A percentile compares a stretch with the other conserved stretches of the same genome.
phyloP scores from a whole-genome alignment of 106 monocot species.

The Narthecium ossifragum region DNA sequence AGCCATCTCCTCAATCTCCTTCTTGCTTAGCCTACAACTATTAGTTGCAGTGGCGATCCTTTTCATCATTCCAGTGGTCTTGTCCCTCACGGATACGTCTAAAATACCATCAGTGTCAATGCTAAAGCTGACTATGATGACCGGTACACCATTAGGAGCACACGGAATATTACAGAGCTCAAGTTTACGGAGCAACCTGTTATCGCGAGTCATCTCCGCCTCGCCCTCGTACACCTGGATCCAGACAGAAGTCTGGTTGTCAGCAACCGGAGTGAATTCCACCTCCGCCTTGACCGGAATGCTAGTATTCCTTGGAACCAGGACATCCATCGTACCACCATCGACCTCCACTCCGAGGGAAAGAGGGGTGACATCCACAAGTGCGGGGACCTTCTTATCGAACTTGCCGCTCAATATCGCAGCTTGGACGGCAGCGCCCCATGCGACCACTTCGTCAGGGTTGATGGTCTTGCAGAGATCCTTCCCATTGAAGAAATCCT shows the following conservation, averaged over 20 bases:
- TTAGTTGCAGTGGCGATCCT: constrained; percentile 64
- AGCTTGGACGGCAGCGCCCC: constrained; percentile 31
- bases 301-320: constrained; percentile 29
- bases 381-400: constrained; percentile 46
- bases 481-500: constrained; percentile 31
- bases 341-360: constrained; percentile 25
- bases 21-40: constrained; percentile 53
- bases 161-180: constrained; percentile 55
- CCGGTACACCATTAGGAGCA: constrained; percentile 54
- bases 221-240: constrained; percentile 46
- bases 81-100: constrained; percentile 69
- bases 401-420: constrained; percentile 44
- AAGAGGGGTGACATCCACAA: constrained; percentile 31
- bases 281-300: constrained; percentile 35
- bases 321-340: constrained; percentile 28
- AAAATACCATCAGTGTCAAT: constrained; percentile 64
- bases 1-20: constrained; percentile 56
- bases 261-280: constrained; percentile 25
- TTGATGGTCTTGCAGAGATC: constrained; percentile 28
- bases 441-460: constrained; percentile 28
- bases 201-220: constrained; percentile 33
- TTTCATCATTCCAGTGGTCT: constrained; percentile 54
- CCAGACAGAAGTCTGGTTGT: constrained; percentile 36
- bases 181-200: constrained; percentile 53
- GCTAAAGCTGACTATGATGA: constrained; percentile 63